Percentiles rank a stretch among this genome's conserved stretches.
Evolutionary conservation across 2,329 filamentous ascomycete species (phyloP).

Genomic region (Dactylellina sp.): DNA sequence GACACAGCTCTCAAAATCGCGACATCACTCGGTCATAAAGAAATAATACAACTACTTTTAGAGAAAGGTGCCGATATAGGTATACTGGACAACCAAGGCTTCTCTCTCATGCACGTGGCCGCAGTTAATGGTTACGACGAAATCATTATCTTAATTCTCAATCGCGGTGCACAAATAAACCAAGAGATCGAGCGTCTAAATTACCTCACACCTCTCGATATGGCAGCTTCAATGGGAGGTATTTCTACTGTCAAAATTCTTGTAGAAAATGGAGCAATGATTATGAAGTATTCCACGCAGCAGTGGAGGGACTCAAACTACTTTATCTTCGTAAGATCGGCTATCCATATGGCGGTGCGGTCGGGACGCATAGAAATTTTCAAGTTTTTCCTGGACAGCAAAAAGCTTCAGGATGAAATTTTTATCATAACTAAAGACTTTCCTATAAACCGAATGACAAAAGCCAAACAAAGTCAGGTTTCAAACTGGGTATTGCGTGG

Average conservation of each 20-base stretch:
- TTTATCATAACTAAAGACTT: too few species aligned
- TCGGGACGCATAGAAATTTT: not conserved
- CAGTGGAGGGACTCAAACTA: not conserved
- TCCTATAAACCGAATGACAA: too few species aligned
- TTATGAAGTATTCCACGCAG: not conserved
- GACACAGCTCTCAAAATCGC: slow-evolving; percentile 19
- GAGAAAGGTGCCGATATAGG: not conserved
- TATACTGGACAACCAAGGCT: not conserved
- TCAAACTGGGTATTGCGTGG: too few species aligned
- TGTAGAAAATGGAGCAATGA: not conserved
- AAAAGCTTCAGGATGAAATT: not conserved
- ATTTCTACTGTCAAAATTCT: not conserved
- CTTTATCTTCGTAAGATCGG: not conserved
- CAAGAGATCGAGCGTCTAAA: not conserved
- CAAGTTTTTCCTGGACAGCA: not conserved
- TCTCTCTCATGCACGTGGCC: not conserved
- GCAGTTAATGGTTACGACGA: not conserved
- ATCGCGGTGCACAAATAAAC: not conserved
- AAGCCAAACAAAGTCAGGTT: too few species aligned
- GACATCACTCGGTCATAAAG: not conserved
- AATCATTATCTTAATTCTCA: not conserved
- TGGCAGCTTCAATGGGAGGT: not conserved
- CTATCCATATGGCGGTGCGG: not conserved
- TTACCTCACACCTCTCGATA: not conserved
- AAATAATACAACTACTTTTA: not conserved